phyloP scores from a whole-genome alignment of 257 asterid genomes.

The Nicotiana tabacum region DNA sequence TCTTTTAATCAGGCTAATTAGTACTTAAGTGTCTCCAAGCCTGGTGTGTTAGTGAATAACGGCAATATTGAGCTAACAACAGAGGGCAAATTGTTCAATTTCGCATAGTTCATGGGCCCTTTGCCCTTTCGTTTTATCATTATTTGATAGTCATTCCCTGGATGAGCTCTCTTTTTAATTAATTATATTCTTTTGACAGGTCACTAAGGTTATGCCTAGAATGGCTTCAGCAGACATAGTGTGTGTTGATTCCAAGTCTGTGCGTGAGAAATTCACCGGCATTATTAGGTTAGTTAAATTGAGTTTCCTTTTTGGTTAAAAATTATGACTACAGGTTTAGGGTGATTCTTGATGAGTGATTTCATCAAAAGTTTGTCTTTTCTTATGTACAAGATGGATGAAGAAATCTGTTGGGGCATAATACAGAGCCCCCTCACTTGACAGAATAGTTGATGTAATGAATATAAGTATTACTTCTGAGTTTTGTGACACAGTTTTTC shows the following conservation, averaged over 20 bases:
- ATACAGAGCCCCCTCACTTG: neutral
- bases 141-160: neutral
- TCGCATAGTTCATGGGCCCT: neutral
- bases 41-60: too few relatives aligned
- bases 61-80: too few relatives aligned
- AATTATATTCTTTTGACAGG: conserved; percentile 33
- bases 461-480: neutral
- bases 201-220: conserved; percentile 89
- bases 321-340: neutral
- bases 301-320: neutral
- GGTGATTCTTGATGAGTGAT: neutral
- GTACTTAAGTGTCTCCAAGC: too few relatives aligned
- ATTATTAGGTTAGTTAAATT: conserved; percentile 52
- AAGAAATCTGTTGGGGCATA: neutral
- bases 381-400: neutral
- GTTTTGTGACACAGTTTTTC: neutral
- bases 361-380: neutral
- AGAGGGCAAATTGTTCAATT: too few relatives aligned
- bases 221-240: conserved; percentile 81
- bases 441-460: neutral
- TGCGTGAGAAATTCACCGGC: conserved; percentile 78
- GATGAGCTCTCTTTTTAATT: neutral
- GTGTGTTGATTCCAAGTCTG: conserved; percentile 83
- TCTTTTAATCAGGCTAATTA: too few relatives aligned
- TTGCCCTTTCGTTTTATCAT: neutral